These are phyloP conservation scores for Metschnikowia koreensis DNA, from an alignment of 805 yeast genomes.

Conservation along the genomic window DNA sequence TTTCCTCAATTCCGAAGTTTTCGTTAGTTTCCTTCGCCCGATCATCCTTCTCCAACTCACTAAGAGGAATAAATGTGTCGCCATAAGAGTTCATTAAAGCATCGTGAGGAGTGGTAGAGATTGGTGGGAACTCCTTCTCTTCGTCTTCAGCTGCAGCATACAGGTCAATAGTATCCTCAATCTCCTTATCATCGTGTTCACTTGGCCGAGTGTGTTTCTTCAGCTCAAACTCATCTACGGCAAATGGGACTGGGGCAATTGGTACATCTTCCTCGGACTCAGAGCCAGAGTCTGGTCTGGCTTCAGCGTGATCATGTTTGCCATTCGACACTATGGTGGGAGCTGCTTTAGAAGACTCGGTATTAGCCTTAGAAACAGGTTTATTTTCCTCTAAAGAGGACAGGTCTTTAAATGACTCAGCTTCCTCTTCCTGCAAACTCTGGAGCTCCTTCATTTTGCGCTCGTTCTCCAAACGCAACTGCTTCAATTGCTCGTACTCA, in stretches of 20 bases:
- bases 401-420: not conserved
- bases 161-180: not conserved
- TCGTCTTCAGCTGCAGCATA: not conserved
- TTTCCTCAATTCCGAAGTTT: slow-evolving; percentile 28
- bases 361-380: not conserved
- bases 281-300: not conserved
- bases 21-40: slow-evolving; percentile 13
- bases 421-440: slow-evolving; percentile 17
- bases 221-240: slow-evolving; percentile 26
- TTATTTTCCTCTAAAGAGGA: slow-evolving; percentile 1
- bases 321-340: not conserved
- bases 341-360: not conserved
- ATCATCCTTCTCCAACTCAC: slow-evolving; percentile 4
- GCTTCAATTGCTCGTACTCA: slow-evolving; percentile 35
- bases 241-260: slow-evolving; percentile 16
- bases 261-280: slow-evolving; percentile 25
- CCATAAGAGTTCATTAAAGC: slow-evolving; percentile 10
- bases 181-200: not conserved
- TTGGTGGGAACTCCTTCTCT: not conserved
- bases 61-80: slow-evolving; percentile 8
- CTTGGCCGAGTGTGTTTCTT: slow-evolving; percentile 9
- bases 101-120: slow-evolving; percentile 10
- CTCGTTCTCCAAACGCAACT: slow-evolving; percentile 29
- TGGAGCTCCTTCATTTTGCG: slow-evolving; percentile 21
- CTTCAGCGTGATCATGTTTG: not conserved